Percentiles rank a stretch among this genome's conserved stretches.
phyloP scores from a whole-genome alignment of 2,329 filamentous ascomycete genomes.

The Trichoderma sp. region DNA sequence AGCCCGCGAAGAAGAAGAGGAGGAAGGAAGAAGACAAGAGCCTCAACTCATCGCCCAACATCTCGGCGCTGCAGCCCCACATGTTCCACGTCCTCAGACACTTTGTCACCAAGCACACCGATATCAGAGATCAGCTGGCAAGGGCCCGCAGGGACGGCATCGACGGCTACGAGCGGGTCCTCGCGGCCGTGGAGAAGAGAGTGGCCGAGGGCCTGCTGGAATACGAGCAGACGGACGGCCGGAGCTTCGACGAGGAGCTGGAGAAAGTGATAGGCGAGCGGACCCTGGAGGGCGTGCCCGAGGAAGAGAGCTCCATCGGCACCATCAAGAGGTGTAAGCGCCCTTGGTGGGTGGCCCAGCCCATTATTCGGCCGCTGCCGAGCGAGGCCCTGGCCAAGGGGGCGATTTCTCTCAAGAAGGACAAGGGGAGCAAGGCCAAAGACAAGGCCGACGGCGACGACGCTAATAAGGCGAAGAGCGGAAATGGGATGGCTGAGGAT shows the following conservation, averaged over 20 bases:
- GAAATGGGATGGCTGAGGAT: slow-evolving; percentile 14
- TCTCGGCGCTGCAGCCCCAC: slow-evolving; percentile 82
- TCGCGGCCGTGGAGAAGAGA: slow-evolving; percentile 70
- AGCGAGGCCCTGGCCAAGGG: slow-evolving; percentile 84
- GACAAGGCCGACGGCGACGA: slow-evolving; percentile 44
- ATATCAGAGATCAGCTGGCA: slow-evolving; percentile 83
- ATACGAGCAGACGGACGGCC: slow-evolving; percentile 55
- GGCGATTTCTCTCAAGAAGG: slow-evolving; percentile 71
- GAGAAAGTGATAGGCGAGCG: slow-evolving; percentile 27
- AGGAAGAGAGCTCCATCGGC: slow-evolving; percentile 60
- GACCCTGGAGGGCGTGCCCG: slow-evolving; percentile 38
- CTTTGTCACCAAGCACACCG: slow-evolving; percentile 74
- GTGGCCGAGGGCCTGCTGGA: slow-evolving; percentile 71
- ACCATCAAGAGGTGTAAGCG: slow-evolving; percentile 71
- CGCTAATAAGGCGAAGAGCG: slow-evolving; percentile 32
- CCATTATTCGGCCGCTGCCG: slow-evolving; percentile 80
- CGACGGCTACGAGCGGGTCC: slow-evolving; percentile 70
- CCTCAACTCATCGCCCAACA: slow-evolving; percentile 55
- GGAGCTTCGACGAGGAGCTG: slow-evolving; percentile 46
- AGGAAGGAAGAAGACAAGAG: slow-evolving; percentile 36
- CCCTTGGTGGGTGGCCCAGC: slow-evolving; percentile 89
- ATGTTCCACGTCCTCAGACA: slow-evolving; percentile 88
- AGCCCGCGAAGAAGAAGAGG: slow-evolving; percentile 53
- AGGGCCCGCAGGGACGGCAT: slow-evolving; percentile 68
- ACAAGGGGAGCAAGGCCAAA: slow-evolving; percentile 58